Evolutionary conservation across 768 basidiomycete species (phyloP).

Genomic region (Guyanaporus albipodus): DNA sequence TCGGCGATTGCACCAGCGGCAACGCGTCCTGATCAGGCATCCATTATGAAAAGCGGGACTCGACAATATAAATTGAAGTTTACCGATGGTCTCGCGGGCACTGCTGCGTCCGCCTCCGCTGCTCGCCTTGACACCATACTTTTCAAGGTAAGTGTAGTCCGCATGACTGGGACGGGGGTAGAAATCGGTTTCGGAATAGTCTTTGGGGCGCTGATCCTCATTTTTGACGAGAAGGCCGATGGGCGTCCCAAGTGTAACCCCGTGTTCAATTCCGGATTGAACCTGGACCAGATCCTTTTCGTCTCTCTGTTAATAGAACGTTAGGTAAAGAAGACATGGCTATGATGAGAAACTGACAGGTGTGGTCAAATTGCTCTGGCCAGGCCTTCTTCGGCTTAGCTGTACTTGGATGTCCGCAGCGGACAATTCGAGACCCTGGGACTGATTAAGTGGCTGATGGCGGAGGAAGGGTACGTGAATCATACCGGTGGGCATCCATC

Average conservation of each 20-base stretch:
- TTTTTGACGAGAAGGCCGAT: slow-evolving; percentile 96
- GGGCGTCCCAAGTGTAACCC: slow-evolving; percentile 94
- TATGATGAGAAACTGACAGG: slow-evolving; percentile 54
- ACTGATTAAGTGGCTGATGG: slow-evolving; percentile 12
- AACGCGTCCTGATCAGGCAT: slow-evolving; percentile 71
- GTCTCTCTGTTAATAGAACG: slow-evolving; percentile 62
- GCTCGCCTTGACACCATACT: slow-evolving; percentile 96
- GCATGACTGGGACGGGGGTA: slow-evolving; percentile 98
- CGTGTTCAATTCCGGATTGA: slow-evolving; percentile 92
- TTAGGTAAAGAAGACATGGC: background rate
- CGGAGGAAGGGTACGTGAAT: slow-evolving; percentile 10
- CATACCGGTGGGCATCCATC: slow-evolving; percentile 95
- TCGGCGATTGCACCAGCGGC: slow-evolving; percentile 99
- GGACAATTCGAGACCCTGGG: slow-evolving; percentile 76
- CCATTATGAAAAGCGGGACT: slow-evolving; percentile 2
- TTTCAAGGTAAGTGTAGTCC: slow-evolving; percentile 96
- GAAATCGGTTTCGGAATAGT: slow-evolving; percentile 96
- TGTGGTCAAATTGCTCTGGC: slow-evolving; percentile 95
- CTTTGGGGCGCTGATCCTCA: slow-evolving; percentile 97
- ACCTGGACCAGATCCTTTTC: slow-evolving; percentile 93
- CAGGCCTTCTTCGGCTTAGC: slow-evolving; percentile 86
- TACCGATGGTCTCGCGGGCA: slow-evolving; percentile 95
- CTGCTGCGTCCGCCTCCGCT: slow-evolving; percentile 93
- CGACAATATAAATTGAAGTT: slow-evolving; percentile 9
- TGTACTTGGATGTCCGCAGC: slow-evolving; percentile 87